Base-by-base conservation (phyloP, 129 eudicot species). In the Gnaphalium uliginosum region DNA sequence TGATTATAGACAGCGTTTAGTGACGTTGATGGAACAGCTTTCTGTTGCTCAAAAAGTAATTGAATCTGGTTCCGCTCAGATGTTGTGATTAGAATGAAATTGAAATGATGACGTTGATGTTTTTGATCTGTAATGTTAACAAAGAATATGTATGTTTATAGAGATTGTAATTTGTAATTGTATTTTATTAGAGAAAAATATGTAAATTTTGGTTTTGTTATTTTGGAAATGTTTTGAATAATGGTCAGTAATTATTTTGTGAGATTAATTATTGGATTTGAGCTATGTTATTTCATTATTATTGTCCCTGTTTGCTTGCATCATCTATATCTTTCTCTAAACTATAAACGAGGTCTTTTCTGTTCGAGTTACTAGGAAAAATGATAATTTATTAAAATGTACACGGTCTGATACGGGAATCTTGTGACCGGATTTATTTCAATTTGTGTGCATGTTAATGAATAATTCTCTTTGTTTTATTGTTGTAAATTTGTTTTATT, bases 11-110 rank as follows among this genome's bases (percentile, higher is more conserved):
- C 76, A 75, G 0, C 87, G 84, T 1, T 15, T 89, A 7, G 0
- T 74, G 65, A 37, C 78, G 18, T 64, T 93, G 35, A 89, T 84
- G 94, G 84, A 86, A 4, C 96, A 90, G 54, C 92, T 90, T 1
- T 68, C 87, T 18, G 78, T 66, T 1, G 95, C 92, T 10, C 86
- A 90, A 7, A 81, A 70, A 43, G 87, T 84, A 1, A 81, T 86
- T 17, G 81, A 65, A 35, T 69, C 82, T 0, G 78, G 63, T 56
- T 48, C 79, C 0, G 26, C 54, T 43, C 6, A 48, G 37, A 60
- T 17, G 5, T 5, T 63, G n/a, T 68, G 3, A 66, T 56, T 56
- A 56, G 53, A 46, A 13, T 46, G 53, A 14, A 13, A 43, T 43
- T 39, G 48, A 33, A 6, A 33, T 37, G 46, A 43, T 43, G 51